Conservation (phyloP, 305 asterid genomes). For the Solanum chacoense region DNA sequence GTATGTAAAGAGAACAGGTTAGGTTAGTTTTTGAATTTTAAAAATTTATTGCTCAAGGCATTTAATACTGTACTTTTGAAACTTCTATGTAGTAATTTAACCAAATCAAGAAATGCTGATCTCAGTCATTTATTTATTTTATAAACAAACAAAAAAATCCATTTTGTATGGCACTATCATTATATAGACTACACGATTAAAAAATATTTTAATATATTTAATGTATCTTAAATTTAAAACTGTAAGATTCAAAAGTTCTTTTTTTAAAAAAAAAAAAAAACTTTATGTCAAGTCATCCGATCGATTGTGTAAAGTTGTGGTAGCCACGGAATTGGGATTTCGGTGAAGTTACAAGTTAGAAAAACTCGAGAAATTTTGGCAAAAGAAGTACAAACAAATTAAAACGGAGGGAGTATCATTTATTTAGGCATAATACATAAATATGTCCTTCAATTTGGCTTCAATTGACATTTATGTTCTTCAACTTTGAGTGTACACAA, state of each 20-base stretch:
- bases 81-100: not conserved
- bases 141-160: not conserved
- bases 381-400: not conserved
- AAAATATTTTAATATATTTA: too few relatives aligned
- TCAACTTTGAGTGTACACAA: too few relatives aligned
- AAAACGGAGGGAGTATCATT: not conserved
- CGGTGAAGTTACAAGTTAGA: not conserved
- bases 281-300: not conserved
- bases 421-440: not conserved
- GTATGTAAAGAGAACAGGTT: not conserved
- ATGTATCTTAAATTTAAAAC: too few relatives aligned
- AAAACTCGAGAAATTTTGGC: not conserved
- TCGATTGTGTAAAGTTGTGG: too few relatives aligned
- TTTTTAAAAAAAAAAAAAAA: too few relatives aligned
- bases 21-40: not conserved
- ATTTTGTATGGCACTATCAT: not conserved
- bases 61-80: not conserved
- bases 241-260: too few relatives aligned
- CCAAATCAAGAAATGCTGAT: not conserved
- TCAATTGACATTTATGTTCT: too few relatives aligned
- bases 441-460: too few relatives aligned
- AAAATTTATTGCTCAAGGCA: not conserved
- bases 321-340: fast-evolving
- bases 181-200: fast-evolving
- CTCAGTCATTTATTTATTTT: not conserved